These are phyloP conservation scores for Phylloboletellus chloephorus DNA, from an alignment of 1,284 basidiomycete genomes.

Conservation along the genomic window DNA sequence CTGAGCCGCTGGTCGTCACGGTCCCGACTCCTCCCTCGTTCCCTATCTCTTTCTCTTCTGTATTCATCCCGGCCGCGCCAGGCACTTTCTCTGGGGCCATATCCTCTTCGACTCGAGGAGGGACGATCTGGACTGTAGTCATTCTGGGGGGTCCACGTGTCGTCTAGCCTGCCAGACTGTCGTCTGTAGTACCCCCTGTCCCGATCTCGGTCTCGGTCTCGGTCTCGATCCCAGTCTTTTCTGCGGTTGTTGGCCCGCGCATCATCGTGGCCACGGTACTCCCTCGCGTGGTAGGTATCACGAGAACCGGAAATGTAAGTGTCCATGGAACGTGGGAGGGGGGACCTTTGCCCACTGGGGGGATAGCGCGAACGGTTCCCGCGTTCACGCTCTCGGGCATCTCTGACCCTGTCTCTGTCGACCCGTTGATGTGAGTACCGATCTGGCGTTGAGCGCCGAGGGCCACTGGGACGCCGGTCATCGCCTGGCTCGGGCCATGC, in stretches of 20 bases:
- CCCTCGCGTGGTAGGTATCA: conserved; percentile 21
- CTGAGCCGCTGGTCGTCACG: conserved; percentile 20
- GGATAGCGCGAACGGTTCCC: conserved; percentile 18
- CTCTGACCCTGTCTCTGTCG: conserved; percentile 25
- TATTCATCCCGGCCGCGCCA: conserved; percentile 25
- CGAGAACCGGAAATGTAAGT: conserved; percentile 17
- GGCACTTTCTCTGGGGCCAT: conserved; percentile 18
- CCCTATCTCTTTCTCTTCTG: conserved; percentile 25
- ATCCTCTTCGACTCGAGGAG: conserved; percentile 12
- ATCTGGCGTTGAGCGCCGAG: conserved; percentile 25
- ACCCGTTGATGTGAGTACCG: conserved; percentile 24
- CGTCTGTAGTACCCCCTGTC: conserved; percentile 17
- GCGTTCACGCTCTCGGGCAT: conserved; percentile 24
- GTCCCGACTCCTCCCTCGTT: conserved; percentile 24
- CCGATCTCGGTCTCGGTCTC: conserved; percentile 12
- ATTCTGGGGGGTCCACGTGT: conserved; percentile 14
- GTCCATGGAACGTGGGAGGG: conserved; percentile 18
- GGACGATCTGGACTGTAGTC: conserved; percentile 21
- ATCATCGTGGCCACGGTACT: conserved; percentile 21
- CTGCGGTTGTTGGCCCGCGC: conserved; percentile 21
- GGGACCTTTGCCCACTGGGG: conserved; percentile 18
- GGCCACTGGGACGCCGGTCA: conserved; percentile 20
- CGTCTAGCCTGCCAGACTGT: conserved; percentile 7
- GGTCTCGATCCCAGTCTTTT: conserved; percentile 24
- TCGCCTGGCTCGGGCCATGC: conserved; percentile 21